Evolutionary conservation across 2,329 filamentous ascomycete genomes (phyloP).

Genomic region (Xylariaceae sp.): DNA sequence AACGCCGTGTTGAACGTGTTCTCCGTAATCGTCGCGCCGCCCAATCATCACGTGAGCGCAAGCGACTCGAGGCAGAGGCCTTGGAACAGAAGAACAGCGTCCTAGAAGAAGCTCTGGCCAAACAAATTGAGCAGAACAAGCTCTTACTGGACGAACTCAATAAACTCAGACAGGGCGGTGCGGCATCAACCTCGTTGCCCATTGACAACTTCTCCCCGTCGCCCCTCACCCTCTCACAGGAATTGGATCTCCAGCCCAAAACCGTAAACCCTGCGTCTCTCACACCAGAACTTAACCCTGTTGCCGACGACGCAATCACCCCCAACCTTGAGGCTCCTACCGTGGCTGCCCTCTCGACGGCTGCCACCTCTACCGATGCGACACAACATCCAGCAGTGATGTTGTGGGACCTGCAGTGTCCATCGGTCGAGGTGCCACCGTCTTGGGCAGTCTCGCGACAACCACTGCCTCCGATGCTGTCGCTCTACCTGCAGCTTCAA

Average conservation of each 20-base stretch:
- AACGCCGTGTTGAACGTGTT: conserved; percentile 93
- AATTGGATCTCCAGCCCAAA: conserved; percentile 40
- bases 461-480: conserved; percentile 38
- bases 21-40: conserved; percentile 93
- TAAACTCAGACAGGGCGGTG: conserved; percentile 42
- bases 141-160: conserved; percentile 48
- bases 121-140: conserved; percentile 53
- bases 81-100: conserved; percentile 72
- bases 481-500: conserved; percentile 51
- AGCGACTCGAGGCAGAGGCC: conserved; percentile 81
- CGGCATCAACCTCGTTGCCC: conserved; percentile 39
- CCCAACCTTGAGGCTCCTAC: conserved; percentile 11
- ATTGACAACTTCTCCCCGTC: conserved; percentile 42
- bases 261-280: conserved; percentile 61
- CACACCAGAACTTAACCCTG: conserved; percentile 53
- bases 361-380: conserved; percentile 67
- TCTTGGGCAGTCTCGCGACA: conserved; percentile 43
- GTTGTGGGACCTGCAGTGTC: conserved; percentile 99
- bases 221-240: conserved; percentile 53
- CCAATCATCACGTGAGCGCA: conserved; percentile 92
- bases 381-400: conserved; percentile 99
- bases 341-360: conserved; percentile 21
- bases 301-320: conserved; percentile 41
- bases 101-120: conserved; percentile 59
- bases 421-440: conserved; percentile 65